Evolutionary conservation across 2,329 filamentous ascomycete genomes (phyloP), one percentile per base, ranked within the genome.

Genomic region (Rutstroemia sydowiana): DNA sequence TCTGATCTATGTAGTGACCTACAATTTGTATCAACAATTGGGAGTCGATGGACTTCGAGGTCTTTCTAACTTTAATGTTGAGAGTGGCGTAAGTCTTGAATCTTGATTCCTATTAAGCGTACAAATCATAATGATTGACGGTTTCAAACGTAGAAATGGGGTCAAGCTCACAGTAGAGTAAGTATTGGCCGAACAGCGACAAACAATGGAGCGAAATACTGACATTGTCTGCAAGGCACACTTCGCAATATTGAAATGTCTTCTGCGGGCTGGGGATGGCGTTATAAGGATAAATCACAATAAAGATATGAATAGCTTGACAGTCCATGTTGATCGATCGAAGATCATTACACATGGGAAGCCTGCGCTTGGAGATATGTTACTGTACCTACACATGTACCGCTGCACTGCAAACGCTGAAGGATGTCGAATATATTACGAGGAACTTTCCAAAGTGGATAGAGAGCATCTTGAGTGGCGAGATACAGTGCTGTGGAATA

Each of bases 171-270:
- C 55, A 65, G 62, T 45, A 57, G 63, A 20, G 69, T 69, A 58
- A 59, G 58, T 53, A 41, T 41, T 16, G 20, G 18, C 39, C 20
- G 10, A 41, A 20, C 20, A 20, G 26, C 50, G 10, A 48, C 23
- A 13, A 5, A 11, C 18, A 40, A 47, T 13, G n/a, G 26, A 31
- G 36, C 32, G 14, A 34, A 50, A 9, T 42, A 37, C 32, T 48
- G 31, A 52, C 32, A 36, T 14, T 51, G 42, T 34, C 20, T 69
- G 10, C 67, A 67, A 82, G 69, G 79, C 78, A 4, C 77, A 80
- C 55, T 84, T 78, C 66, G 75, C 76, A n/a, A 84, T 84, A 56
- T 69, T 84, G 10, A 77, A 75, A 56, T 75, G 74, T 48, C 76
- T 84, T 58, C 72, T 84, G 18, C 71, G 70, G 23, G 72, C 77